phyloP scores from a whole-genome alignment of 257 asterid species.

The Cordia subcordata region DNA sequence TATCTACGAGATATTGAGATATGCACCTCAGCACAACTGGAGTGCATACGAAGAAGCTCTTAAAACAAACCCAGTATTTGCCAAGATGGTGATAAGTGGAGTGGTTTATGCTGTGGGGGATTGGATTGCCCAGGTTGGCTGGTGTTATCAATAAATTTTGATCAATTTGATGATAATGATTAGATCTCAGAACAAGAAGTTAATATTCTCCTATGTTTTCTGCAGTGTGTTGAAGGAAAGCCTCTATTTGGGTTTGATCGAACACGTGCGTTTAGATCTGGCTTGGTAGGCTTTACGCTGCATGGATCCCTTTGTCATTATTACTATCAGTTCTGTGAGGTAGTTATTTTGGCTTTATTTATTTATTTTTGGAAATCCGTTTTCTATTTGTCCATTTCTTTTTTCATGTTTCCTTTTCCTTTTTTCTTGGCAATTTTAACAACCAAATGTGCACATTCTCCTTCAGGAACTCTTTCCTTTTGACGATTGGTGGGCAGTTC shows the following conservation, averaged over 20 bases:
- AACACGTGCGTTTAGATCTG: conserved; percentile 67
- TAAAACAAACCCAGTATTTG: conserved; percentile 69
- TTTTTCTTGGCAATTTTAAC: not conserved
- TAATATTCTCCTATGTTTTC: not conserved
- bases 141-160: not conserved
- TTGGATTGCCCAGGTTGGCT: conserved; percentile 85
- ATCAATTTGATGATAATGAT: not conserved
- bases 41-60: conserved; percentile 84
- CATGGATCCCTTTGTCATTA: conserved; percentile 88
- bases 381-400: too few species aligned
- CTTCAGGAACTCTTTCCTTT: conserved; percentile 72
- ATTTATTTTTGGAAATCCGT: not conserved
- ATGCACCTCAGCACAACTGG: conserved; percentile 87
- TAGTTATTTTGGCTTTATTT: conserved; percentile 7
- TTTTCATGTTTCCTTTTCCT: too few species aligned
- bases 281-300: conserved; percentile 65
- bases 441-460: not conserved
- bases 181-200: not conserved
- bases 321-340: conserved; percentile 86
- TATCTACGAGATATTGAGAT: conserved; percentile 68
- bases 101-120: conserved; percentile 76
- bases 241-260: conserved; percentile 77
- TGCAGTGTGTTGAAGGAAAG: conserved; percentile 83
- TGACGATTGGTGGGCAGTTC: conserved; percentile 91
- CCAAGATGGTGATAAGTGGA: conserved; percentile 87